Percentiles rank a stretch among this genome's conserved stretches.
phyloP scores from a whole-genome alignment of 2,329 filamentous ascomycete species.

The Alternaria atra region DNA sequence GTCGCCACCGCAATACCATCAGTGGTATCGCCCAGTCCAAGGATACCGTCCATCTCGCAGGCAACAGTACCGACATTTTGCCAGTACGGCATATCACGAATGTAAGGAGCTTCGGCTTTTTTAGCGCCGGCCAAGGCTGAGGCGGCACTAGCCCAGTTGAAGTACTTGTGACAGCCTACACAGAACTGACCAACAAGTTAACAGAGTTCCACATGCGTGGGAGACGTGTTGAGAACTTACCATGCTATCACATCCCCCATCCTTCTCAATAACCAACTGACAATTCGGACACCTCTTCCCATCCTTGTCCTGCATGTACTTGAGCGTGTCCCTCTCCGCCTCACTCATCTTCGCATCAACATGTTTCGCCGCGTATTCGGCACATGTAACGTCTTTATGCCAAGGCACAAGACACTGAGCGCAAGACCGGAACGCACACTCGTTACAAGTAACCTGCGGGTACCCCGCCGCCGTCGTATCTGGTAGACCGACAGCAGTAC shows the following conservation, averaged over 20 bases:
- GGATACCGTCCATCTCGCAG: slow-evolving; percentile 4
- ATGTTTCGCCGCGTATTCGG: slow-evolving; percentile 27
- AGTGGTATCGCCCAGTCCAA: not conserved
- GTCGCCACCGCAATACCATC: not conserved
- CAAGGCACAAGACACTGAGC: slow-evolving; percentile 33
- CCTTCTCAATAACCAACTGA: slow-evolving; percentile 42
- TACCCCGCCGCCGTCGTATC: slow-evolving; percentile 30
- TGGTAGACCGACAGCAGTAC: slow-evolving; percentile 25
- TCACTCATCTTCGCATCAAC: slow-evolving; percentile 34
- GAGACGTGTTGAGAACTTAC: not conserved
- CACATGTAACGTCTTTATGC: slow-evolving; percentile 36
- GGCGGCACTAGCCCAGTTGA: slow-evolving; percentile 39
- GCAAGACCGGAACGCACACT: slow-evolving; percentile 32
- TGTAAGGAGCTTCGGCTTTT: slow-evolving; percentile 17
- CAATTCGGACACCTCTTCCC: slow-evolving; percentile 44
- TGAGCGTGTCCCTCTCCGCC: slow-evolving; percentile 31
- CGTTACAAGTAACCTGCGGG: slow-evolving; percentile 35
- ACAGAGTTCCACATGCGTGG: not conserved
- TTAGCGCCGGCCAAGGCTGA: slow-evolving; percentile 31
- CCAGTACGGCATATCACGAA: slow-evolving; percentile 2
- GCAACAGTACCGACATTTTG: not conserved
- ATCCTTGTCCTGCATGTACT: slow-evolving; percentile 35
- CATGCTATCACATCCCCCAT: slow-evolving; percentile 40
- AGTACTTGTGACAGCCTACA: slow-evolving; percentile 32
- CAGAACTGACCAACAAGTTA: slow-evolving; percentile 19